These are phyloP conservation scores for Dalbergia cochinchinensis DNA, from an alignment of 306 rosid genomes.

Conservation along the genomic window DNA sequence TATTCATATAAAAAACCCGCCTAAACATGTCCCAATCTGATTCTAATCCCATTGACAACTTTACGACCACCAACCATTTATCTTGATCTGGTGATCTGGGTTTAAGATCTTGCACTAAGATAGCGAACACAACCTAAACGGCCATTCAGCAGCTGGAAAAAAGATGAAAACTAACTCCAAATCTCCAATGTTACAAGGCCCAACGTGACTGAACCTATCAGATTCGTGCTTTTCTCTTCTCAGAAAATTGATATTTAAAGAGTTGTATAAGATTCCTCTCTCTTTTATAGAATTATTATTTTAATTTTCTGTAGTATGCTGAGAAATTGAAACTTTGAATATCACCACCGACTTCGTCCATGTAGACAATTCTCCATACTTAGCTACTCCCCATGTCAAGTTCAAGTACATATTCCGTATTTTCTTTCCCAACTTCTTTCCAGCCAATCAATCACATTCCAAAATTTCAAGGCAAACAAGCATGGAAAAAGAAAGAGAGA, in stretches of 20 bases:
- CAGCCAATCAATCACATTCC: slow-evolving; percentile 26
- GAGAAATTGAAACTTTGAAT: slow-evolving; percentile 20
- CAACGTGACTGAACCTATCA: slow-evolving; percentile 14
- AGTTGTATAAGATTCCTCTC: slow-evolving; percentile 6
- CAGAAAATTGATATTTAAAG: slow-evolving; percentile 13
- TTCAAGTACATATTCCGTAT: slow-evolving; percentile 30
- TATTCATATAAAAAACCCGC: slow-evolving; percentile 26
- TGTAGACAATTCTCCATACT: slow-evolving; percentile 3
- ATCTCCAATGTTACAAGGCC: background rate
- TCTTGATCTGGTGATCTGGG: background rate
- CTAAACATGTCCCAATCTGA: slow-evolving; percentile 20
- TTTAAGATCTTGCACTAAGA: slow-evolving; percentile 26
- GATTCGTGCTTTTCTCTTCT: background rate
- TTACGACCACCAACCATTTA: background rate
- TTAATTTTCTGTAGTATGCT: background rate
- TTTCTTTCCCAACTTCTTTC: slow-evolving; percentile 4
- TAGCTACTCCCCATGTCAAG: slow-evolving; percentile 8
- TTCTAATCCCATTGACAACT: background rate
- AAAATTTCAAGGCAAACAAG: slow-evolving; percentile 34
- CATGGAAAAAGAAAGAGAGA: slow-evolving; percentile 20
- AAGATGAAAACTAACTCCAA: background rate
- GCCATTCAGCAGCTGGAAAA: slow-evolving; percentile 30
- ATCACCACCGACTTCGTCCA: slow-evolving; percentile 19
- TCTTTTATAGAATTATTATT: background rate
- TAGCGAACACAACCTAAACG: background rate